phyloP scores from a whole-genome alignment of 176 grass and related monocot species.

The Carex cristatella region DNA sequence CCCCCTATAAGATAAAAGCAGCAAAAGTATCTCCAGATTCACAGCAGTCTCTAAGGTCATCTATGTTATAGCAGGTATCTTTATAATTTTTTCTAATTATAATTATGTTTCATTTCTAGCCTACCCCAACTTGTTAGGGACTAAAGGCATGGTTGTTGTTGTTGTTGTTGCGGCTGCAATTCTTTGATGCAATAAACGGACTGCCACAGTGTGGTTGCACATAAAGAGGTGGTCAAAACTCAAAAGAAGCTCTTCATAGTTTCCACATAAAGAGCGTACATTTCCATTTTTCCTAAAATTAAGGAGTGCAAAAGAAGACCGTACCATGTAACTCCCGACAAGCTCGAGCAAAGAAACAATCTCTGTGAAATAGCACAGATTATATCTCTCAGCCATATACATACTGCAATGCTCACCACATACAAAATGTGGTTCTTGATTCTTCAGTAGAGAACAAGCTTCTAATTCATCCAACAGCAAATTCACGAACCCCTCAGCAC shows the following conservation, averaged over 20 bases:
- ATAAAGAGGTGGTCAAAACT: not conserved
- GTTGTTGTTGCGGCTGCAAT: not conserved
- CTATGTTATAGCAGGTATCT: not conserved
- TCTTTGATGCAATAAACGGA: not conserved
- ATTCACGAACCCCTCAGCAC: constrained; percentile 43
- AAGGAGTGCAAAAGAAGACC: constrained; percentile 15
- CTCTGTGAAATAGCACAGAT: constrained; percentile 57
- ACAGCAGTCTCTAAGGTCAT: not conserved
- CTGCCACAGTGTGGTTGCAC: not conserved
- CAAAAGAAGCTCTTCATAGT: not conserved
- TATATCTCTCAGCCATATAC: constrained; percentile 36
- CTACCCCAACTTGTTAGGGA: too few species aligned
- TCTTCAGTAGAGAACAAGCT: constrained; percentile 38
- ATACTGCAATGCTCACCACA: constrained; percentile 54
- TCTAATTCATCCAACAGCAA: constrained; percentile 57
- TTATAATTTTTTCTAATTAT: not conserved
- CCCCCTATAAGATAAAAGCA: not conserved
- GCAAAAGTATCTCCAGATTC: not conserved
- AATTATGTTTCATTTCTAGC: too few species aligned
- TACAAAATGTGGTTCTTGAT: constrained; percentile 25
- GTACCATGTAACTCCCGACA: constrained; percentile 89
- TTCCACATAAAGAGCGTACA: not conserved
- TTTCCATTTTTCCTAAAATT: not conserved
- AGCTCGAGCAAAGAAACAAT: constrained; percentile 83
- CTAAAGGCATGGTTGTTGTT: too few species aligned